Evolutionary conservation across 257 asterid genomes (phyloP), one percentile per base, ranked within the genome.

Genomic region (Jacaranda copaia): DNA sequence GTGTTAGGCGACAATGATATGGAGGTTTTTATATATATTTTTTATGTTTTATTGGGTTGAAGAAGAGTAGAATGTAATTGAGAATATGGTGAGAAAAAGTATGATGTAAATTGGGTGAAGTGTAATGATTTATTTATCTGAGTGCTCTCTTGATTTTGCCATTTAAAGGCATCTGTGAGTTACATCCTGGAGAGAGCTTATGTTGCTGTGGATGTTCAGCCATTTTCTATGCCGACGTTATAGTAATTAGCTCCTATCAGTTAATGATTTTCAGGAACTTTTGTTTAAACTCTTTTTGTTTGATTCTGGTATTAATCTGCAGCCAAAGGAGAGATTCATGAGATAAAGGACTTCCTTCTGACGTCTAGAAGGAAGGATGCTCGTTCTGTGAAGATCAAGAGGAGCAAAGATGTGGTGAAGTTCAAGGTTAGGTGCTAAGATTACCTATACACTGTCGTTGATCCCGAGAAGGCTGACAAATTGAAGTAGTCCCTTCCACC

Each of bases 301-400:
- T 9, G 67, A 11, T 61, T 59, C 13, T 63, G 60, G n/a, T 70
- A 8, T 61, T 18, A 52, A 52, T 57, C 3, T 77, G 25, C 87
- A 87, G 91, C 91, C 89, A 43, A 87, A 87, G 85, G n/a, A n/a
- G 88, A 87, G 63, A 87, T 87, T 63, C 88, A 87, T 40, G 91
- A 87, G 85, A 87, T 87, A 70, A 85, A 87, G 81, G 91, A 87
- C 75, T 87, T 87, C 80, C 89, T 87, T 42, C 77, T 85, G 52
- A 85, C 91, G 2, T 89, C 91, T 6, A 86, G 91, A 56, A 85
- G 91, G 83, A 85, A 85, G 87, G 91, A 87, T 79, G 91, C 91
- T 0, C 88, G 81, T 0, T 73, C 89, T 0, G 88, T 87, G 79
- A 87, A 81, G 72, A 87, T 87, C 68, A 87, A 87, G 88, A 85